These are phyloP conservation scores for Magnusiomyces starmeri DNA, from an alignment of 1,139 yeast genomes.

Conservation along the genomic window DNA sequence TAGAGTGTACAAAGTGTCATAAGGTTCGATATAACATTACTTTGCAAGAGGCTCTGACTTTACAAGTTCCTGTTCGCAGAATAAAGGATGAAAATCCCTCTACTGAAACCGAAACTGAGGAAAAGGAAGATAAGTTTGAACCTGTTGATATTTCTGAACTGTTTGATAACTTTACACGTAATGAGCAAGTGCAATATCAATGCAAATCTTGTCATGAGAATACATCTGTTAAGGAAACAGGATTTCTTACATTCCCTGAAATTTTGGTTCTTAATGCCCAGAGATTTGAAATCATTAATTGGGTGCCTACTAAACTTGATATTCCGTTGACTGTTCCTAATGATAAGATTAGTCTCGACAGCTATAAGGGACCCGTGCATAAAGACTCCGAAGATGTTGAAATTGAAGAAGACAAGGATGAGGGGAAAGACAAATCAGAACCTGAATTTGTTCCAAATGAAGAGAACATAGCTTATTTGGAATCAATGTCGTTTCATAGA, in stretches of 20 bases:
- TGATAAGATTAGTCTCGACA: constrained; percentile 35
- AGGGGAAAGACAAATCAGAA: constrained; percentile 18
- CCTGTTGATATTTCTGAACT: constrained; percentile 48
- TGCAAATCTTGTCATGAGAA: constrained; percentile 50
- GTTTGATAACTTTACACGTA: constrained; percentile 40
- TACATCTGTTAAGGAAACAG: constrained; percentile 41
- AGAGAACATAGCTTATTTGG: constrained; percentile 47
- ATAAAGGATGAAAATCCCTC: constrained; percentile 35
- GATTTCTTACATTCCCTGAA: constrained; percentile 60
- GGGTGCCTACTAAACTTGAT: constrained; percentile 83
- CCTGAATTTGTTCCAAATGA: constrained; percentile 48
- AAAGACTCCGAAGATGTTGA: constrained; percentile 41
- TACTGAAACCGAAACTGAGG: constrained; percentile 34
- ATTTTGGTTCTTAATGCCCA: constrained; percentile 67
- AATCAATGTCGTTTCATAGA: constrained; percentile 83
- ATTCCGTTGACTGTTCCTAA: constrained; percentile 63
- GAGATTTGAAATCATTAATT: constrained; percentile 74
- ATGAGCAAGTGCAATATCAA: constrained; percentile 59
- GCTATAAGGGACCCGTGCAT: constrained; percentile 34
- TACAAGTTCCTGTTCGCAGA: constrained; percentile 46
- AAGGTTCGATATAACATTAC: constrained; percentile 53
- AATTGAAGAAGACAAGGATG: constrained; percentile 34
- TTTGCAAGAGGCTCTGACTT: constrained; percentile 58
- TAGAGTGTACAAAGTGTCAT: constrained; percentile 56
- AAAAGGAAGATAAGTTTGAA: constrained; percentile 41